These are phyloP conservation scores for Cucumis cinereus DNA, from an alignment of 306 rosid species.

Conservation along the genomic window DNA sequence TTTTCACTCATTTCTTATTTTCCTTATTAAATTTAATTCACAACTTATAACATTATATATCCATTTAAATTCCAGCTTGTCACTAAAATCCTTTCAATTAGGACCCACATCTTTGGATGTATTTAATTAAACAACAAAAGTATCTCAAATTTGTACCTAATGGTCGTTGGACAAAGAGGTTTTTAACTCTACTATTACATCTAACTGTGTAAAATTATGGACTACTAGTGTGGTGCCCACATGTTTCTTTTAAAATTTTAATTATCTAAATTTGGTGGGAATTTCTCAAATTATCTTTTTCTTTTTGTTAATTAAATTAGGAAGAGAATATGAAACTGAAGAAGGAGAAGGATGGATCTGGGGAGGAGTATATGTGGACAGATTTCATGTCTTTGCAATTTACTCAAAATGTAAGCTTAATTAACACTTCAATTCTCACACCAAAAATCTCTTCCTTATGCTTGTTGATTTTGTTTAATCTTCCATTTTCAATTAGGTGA, in stretches of 20 bases:
- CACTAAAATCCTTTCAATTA: no score
- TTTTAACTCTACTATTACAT: no score
- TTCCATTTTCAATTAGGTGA: constrained; percentile 33
- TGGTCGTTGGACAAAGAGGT: no score
- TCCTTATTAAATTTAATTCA: no score
- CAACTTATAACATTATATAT: no score
- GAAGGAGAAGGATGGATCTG: constrained; percentile 30
- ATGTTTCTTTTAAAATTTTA: background rate
- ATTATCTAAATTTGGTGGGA: background rate
- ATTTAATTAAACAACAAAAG: no score
- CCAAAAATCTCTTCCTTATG: background rate
- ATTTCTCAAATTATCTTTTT: background rate
- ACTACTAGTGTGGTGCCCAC: no score
- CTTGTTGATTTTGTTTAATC: background rate
- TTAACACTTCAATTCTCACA: background rate
- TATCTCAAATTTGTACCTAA: no score
- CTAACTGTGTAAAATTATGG: no score
- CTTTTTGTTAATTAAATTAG: constrained; percentile 24
- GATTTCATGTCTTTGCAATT: constrained; percentile 77
- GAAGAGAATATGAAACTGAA: constrained; percentile 84
- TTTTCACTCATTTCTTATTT: no score
- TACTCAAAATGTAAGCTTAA: constrained; percentile 63
- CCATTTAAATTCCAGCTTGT: no score
- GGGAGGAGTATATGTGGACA: constrained; percentile 44
- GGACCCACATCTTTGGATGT: no score